Evolutionary conservation across 345 rosid genomes (phyloP).

Genomic region (Eucalyptus cloeziana): DNA sequence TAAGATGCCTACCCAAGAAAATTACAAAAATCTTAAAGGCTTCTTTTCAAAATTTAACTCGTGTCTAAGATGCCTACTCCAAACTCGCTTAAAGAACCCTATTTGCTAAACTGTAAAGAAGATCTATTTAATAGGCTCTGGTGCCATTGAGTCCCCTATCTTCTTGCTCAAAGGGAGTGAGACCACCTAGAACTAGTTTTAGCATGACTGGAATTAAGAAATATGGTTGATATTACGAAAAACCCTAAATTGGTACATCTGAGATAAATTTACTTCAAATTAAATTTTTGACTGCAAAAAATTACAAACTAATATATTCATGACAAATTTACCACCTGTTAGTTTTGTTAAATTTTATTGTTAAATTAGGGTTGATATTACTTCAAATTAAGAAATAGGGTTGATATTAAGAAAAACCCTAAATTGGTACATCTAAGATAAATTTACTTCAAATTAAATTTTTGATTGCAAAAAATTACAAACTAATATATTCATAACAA

Average conservation of each 20-base stretch:
- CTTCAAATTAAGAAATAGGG: too few relatives aligned
- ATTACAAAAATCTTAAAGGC: not conserved
- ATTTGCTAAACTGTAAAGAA: too few relatives aligned
- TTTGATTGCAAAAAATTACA: accelerated
- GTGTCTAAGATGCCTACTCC: not conserved
- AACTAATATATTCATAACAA: accelerated
- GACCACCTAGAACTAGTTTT: not conserved
- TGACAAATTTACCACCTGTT: accelerated
- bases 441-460: too few relatives aligned
- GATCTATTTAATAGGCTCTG: not conserved
- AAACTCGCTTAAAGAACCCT: not conserved
- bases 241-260: too few relatives aligned
- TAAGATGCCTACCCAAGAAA: not conserved
- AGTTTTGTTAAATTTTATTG: too few relatives aligned
- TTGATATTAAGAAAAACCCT: too few relatives aligned
- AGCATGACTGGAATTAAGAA: too few relatives aligned
- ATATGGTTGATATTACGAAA: too few relatives aligned
- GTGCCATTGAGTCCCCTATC: not conserved
- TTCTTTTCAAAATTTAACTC: not conserved
- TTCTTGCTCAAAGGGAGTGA: not conserved
- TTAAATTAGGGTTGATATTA: too few relatives aligned
- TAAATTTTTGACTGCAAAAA: too few relatives aligned
- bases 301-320: accelerated
- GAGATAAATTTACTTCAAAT: too few relatives aligned
- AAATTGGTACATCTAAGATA: too few relatives aligned